Base-by-base conservation (phyloP, 2,329 filamentous ascomycete genomes). In the Trichothecium sympodiale region DNA sequence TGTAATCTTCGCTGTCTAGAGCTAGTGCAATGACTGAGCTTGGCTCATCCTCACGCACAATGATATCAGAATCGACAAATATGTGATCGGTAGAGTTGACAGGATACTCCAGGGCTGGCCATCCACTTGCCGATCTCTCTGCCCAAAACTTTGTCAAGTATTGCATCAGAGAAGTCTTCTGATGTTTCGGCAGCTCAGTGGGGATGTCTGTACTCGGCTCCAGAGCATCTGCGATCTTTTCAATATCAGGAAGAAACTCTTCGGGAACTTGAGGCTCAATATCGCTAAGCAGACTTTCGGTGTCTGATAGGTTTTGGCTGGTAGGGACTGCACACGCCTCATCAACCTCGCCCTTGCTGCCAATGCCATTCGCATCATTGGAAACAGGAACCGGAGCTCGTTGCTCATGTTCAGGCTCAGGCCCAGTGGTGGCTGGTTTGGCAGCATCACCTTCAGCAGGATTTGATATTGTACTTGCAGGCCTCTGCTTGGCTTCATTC, bases 81-180 rank as follows among this genome's bases (percentile, higher is more conserved):
- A 98, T 88, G 55, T 98, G 91, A 54, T 98, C 91, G 13, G 80
- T 84, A 31, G 81, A 68, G 44, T 76, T 83, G 43, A 96, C 73
- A 3, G 93, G 93, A 50, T 98, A 98, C 37, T 98, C 91, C 15
- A 98, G 71, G 16, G 82, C 76, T 5, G 82, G 74, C 91, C 91
- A 98, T 27, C 89, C 88, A 55, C 87, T 95, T 17, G 93, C 86
- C 33, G 91, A 96, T 36, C 91, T 77, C 59, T 98, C 93, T 3
- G 91, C 93, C 91, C 91, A 98, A 57, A 98, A 98, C 50, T 89
- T 95, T 13, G 87, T 91, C 31, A 98, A 69, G 64, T 95, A 87
- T 53, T 93, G 94, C 75, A 98, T 82, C 44, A 96, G 65, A 31
- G 87, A 95, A 38, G 79, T 88, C 56, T 89, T 91, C 52, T 95